These are phyloP conservation scores for Schizochytrium sp. DNA, from an alignment of 108 stramenopile genomes.

Conservation along the genomic window DNA sequence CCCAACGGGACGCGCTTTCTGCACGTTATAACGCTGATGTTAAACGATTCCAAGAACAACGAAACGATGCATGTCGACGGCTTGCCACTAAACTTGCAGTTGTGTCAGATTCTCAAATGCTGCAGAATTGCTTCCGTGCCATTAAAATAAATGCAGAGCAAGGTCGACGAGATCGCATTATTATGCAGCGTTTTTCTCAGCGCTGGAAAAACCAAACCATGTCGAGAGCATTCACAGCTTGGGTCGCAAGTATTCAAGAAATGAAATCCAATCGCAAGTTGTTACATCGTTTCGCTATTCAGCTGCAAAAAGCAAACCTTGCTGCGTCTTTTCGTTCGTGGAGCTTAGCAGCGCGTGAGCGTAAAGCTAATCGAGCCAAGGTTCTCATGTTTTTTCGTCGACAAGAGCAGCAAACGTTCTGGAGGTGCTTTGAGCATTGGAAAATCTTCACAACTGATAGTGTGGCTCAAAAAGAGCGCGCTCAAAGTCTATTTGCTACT, in stretches of 20 bases:
- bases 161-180: neutral
- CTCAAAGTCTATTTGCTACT: neutral
- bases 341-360: neutral
- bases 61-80: constrained; percentile 10
- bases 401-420: constrained; percentile 5
- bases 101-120: neutral
- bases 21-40: constrained; percentile 1
- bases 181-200: constrained; percentile 18
- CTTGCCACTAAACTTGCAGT: neutral
- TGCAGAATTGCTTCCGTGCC: neutral
- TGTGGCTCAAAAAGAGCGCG: constrained; percentile 11
- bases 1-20: constrained; percentile 17
- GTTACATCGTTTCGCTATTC: constrained; percentile 9
- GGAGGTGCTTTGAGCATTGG: constrained; percentile 25
- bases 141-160: neutral
- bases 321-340: constrained; percentile 33
- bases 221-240: neutral
- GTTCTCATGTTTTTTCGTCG: constrained; percentile 34
- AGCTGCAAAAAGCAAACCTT: constrained; percentile 10
- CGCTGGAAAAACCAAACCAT: constrained; percentile 22
- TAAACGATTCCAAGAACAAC: constrained; percentile 1
- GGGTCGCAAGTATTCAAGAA: neutral
- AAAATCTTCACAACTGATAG: neutral
- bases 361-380: constrained; percentile 51
- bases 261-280: neutral